Evolutionary conservation across 169 alveolate genomes (phyloP).

Genomic region (Cryptosporidium parvum): DNA sequence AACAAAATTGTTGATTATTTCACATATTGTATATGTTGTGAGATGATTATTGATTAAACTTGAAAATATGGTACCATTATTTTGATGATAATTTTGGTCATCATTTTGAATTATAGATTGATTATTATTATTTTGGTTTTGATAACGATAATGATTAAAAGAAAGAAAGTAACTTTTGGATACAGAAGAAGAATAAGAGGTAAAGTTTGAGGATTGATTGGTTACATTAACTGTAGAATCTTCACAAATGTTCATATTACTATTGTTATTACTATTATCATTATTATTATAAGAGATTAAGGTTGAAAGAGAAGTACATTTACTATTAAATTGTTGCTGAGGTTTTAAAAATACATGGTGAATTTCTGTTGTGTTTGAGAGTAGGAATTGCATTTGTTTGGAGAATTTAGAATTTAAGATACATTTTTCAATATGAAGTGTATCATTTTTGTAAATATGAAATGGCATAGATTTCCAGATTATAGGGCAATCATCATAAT

Average conservation of each 20-base stretch:
- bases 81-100: too few species aligned
- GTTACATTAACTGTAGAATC: too few species aligned
- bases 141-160: not conserved
- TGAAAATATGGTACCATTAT: not conserved
- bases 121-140: not conserved
- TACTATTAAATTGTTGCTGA: not conserved
- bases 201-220: not conserved
- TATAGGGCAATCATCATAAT: slow-evolving; percentile 69
- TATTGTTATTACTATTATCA: too few species aligned
- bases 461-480: slow-evolving; percentile 59
- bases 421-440: slow-evolving; percentile 36
- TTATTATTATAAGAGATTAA: not conserved
- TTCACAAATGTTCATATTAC: too few species aligned
- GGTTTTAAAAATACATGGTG: not conserved
- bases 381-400: slow-evolving; percentile 16
- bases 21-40: not conserved
- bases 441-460: slow-evolving; percentile 22
- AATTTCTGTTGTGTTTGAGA: slow-evolving; percentile 20
- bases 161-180: not conserved
- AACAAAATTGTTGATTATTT: not conserved
- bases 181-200: not conserved
- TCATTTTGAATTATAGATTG: not conserved
- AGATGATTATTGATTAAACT: not conserved
- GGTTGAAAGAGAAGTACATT: too few species aligned
- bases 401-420: slow-evolving; percentile 38